Conservation (phyloP, 139 green algal species). For the Coelastrella sp. region DNA sequence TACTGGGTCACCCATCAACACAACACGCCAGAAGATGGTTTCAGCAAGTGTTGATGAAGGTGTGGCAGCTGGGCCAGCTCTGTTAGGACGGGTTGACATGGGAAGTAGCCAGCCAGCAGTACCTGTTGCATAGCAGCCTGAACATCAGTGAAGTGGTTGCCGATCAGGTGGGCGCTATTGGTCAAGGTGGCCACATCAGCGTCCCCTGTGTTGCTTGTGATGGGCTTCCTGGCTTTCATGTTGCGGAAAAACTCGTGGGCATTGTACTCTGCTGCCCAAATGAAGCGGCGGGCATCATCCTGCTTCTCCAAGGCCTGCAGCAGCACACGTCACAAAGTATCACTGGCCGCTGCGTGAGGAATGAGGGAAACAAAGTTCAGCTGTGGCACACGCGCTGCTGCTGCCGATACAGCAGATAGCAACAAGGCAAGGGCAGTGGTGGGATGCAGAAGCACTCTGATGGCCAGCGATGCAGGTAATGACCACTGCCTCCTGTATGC, state of each 20-base stretch:
- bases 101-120: no score
- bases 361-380: not conserved
- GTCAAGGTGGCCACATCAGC: not conserved
- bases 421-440: not conserved
- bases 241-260: not conserved
- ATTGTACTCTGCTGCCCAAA: not conserved
- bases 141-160: no score
- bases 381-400: no score
- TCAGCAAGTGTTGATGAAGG: no score
- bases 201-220: not conserved
- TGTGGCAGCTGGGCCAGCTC: no score
- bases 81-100: no score
- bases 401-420: not conserved
- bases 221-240: not conserved
- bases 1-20: no score
- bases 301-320: constrained; percentile 25
- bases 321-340: not conserved
- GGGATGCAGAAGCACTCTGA: no score
- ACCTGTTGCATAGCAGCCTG: no score
- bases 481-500: not conserved
- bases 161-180: no score
- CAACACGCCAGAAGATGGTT: no score
- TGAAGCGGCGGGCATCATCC: not conserved
- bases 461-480: no score
- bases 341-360: not conserved